Base-by-base conservation (phyloP, 495 filamentous ascomycete genomes). In the Lasiosphaeria hispida region DNA sequence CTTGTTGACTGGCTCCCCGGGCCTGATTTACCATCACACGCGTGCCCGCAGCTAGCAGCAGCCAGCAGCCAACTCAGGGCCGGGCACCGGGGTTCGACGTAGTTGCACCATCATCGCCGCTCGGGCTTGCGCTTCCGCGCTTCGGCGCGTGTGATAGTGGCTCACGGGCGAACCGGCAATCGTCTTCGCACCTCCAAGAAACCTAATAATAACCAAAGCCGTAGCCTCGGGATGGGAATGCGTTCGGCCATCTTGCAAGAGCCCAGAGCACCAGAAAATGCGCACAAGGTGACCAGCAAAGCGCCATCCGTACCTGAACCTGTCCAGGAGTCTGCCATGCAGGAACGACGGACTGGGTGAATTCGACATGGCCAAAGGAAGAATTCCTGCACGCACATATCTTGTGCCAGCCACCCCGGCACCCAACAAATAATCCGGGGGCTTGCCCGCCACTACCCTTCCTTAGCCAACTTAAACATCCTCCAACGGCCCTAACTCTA, bases 41-140 rank as follows among this genome's bases (percentile, higher is more conserved):
- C 47, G 13, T 30, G 34, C 47, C 19, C 43, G 41, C 41, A 30
- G 5, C 23, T 17, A 44, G 13, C 43, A 47, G 11, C 17, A 17
- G 8, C 18, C 43, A 47, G 11, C 17, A 17, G 8, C 43, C 10
- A 47, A 17, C 17, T 10, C 43, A 19, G 5, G 18, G 49, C 49
- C 14, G 33, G 49, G 15, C 49, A 36, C 49, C 49, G 49, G 35
- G 49, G 49, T 36, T 39, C 34, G 36, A 52, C 6, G 49, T 52
- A 52, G 40, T 39, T 39, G 49, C 49, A 36, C 49, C 49, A 23
- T 52, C 49, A 52, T 30, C 47, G 34, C 48, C 35, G 23, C 47
- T 49, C 47, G 47, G 47, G 47, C 47, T 15, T 49, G 47, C 33
- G 23, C 30, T 30, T 30, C 23, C 23, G 23, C 23, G 23, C 23